Evolutionary conservation across 805 yeast species (phyloP).

Genomic region (Ogataea chonburiensis): DNA sequence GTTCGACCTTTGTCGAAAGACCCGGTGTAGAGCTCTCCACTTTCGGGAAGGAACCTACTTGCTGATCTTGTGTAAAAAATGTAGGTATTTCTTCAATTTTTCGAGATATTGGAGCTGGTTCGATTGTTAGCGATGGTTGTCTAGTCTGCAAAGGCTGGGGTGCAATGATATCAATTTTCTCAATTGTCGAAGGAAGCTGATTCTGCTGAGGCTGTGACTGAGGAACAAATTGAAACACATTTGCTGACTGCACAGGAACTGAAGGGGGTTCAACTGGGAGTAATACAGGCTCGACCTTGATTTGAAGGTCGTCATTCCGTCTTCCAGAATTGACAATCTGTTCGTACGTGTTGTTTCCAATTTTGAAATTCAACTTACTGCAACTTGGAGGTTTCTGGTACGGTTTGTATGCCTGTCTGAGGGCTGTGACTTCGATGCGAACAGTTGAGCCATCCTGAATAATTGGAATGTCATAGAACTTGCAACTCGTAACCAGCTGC

Average conservation of each 20-base stretch:
- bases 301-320: slow-evolving; percentile 20
- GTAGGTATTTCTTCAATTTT: background rate
- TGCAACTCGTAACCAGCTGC: slow-evolving; percentile 55
- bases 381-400: slow-evolving; percentile 48
- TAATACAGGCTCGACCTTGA: slow-evolving; percentile 4
- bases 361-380: slow-evolving; percentile 39
- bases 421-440: slow-evolving; percentile 43
- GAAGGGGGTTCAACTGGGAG: background rate
- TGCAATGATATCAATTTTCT: slow-evolving; percentile 1
- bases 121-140: background rate
- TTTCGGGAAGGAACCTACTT: background rate
- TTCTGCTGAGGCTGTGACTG: background rate
- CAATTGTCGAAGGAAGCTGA: background rate
- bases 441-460: slow-evolving; percentile 25
- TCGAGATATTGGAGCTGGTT: background rate
- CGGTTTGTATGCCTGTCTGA: slow-evolving; percentile 33
- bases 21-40: background rate
- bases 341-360: slow-evolving; percentile 30
- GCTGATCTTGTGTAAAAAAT: background rate
- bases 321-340: slow-evolving; percentile 41
- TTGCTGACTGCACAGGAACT: background rate
- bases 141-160: background rate
- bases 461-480: slow-evolving; percentile 58
- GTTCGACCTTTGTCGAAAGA: background rate
- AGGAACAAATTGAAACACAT: slow-evolving; percentile 2